Percentiles rank a stretch among this genome's conserved stretches.
Conservation (phyloP, 805 yeast species). For the Pichia californica region DNA sequence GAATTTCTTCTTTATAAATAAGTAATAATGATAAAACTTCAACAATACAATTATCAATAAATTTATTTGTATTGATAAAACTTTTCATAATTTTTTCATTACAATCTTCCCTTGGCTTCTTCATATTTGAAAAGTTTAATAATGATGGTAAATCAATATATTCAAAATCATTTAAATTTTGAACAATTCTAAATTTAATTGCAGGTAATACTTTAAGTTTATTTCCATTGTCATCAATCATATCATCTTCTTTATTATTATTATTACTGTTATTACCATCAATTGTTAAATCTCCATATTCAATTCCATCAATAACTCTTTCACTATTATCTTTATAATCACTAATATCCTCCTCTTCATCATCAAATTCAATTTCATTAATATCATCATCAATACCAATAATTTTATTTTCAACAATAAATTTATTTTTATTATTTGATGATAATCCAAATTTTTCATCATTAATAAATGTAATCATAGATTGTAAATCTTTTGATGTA, state of each 20-base stretch:
- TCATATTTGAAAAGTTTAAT: conserved; percentile 17
- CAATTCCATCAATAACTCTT: background rate
- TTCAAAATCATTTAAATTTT: conserved; percentile 38
- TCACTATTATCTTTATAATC: background rate
- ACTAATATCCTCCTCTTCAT: conserved; percentile 8
- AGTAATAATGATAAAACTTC: conserved; percentile 26
- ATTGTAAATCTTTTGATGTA: conserved; percentile 51
- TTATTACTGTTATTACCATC: background rate
- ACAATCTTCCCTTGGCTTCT: conserved; percentile 4
- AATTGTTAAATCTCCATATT: background rate
- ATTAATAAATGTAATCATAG: conserved; percentile 57
- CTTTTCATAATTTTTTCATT: conserved; percentile 15
- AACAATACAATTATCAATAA: conserved; percentile 23
- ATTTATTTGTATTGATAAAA: conserved; percentile 25
- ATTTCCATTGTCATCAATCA: conserved; percentile 15
- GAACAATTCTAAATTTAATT: conserved; percentile 39
- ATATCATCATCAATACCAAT: background rate
- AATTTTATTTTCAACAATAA: background rate
- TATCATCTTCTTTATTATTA: conserved; percentile 22
- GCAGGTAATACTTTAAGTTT: conserved; percentile 24
- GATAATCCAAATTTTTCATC: conserved; percentile 31
- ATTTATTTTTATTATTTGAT: conserved; percentile 8
- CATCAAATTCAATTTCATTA: conserved; percentile 22
- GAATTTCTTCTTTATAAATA: conserved; percentile 29
- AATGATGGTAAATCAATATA: conserved; percentile 28